phyloP scores from a whole-genome alignment of 176 grass and related monocot species.

The Eragrostis nindensis region DNA sequence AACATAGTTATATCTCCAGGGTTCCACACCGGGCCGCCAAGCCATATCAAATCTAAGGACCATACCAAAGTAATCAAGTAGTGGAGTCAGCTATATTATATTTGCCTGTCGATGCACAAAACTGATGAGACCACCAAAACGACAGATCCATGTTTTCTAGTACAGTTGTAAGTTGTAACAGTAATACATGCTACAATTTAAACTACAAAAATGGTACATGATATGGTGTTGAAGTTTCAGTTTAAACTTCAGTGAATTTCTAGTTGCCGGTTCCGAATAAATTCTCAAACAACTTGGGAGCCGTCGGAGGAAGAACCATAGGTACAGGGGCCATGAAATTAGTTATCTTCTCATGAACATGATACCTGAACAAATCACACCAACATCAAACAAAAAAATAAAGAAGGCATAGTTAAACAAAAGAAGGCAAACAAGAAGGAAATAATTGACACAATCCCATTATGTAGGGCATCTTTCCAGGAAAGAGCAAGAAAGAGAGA shows the following conservation, averaged over 20 bases:
- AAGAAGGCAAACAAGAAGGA: constrained; percentile 1
- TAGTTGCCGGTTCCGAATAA: constrained; percentile 68
- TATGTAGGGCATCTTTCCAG: neutral
- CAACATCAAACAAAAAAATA: neutral
- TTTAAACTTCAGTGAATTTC: neutral
- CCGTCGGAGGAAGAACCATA: constrained; percentile 63
- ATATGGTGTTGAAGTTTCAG: neutral
- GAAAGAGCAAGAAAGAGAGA: neutral
- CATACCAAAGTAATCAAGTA: neutral
- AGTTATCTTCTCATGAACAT: constrained; percentile 86
- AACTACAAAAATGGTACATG: neutral
- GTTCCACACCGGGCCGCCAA: too few relatives aligned
- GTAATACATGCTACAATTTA: neutral
- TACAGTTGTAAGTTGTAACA: neutral
- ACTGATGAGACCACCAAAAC: neutral
- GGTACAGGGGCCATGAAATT: constrained; percentile 89
- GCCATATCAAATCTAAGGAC: too few relatives aligned
- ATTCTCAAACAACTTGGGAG: constrained; percentile 79
- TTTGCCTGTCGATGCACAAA: neutral
- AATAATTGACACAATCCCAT: neutral
- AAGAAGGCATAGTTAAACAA: neutral
- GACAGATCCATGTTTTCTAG: neutral
- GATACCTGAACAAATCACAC: constrained; percentile 58
- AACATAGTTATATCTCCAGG: neutral
- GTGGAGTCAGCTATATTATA: neutral